Conservation (phyloP, 2,329 filamentous ascomycete genomes). For the Fusarium neocosmosporiellum region DNA sequence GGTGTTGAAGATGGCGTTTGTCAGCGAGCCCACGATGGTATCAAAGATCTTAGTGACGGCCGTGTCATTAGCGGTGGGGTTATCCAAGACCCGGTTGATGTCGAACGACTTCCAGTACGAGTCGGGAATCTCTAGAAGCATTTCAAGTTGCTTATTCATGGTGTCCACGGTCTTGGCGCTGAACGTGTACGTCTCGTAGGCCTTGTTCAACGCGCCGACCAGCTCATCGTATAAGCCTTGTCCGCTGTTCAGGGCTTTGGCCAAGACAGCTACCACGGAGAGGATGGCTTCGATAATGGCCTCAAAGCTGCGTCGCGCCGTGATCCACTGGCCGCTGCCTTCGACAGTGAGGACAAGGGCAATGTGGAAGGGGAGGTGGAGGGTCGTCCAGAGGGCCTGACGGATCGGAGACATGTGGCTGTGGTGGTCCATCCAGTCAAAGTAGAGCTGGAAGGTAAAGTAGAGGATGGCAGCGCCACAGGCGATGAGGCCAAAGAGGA, state of each 20-base stretch:
- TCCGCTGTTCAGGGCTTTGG: not conserved
- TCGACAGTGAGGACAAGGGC: not conserved
- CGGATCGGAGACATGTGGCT: not conserved
- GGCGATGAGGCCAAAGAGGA: not conserved
- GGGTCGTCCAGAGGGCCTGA: not conserved
- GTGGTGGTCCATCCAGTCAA: not conserved
- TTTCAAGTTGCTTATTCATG: accelerated
- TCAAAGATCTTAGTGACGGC: accelerated
- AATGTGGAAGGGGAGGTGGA: not conserved
- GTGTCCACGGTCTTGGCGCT: not conserved
- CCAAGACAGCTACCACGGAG: accelerated
- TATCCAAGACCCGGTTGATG: accelerated
- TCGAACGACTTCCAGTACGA: not conserved
- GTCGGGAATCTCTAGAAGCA: not conserved
- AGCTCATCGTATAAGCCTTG: not conserved
- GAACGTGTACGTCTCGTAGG: not conserved
- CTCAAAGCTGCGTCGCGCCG: not conserved
- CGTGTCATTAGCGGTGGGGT: not conserved
- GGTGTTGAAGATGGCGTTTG: not conserved
- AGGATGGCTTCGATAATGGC: accelerated
- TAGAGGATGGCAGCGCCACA: not conserved
- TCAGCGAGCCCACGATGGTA: not conserved
- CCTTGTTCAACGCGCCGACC: not conserved
- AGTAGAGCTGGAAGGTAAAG: not conserved
- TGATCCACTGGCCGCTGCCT: not conserved